Conservation (phyloP, 2,329 filamentous ascomycete genomes). For the Polytolypa hystricis region DNA sequence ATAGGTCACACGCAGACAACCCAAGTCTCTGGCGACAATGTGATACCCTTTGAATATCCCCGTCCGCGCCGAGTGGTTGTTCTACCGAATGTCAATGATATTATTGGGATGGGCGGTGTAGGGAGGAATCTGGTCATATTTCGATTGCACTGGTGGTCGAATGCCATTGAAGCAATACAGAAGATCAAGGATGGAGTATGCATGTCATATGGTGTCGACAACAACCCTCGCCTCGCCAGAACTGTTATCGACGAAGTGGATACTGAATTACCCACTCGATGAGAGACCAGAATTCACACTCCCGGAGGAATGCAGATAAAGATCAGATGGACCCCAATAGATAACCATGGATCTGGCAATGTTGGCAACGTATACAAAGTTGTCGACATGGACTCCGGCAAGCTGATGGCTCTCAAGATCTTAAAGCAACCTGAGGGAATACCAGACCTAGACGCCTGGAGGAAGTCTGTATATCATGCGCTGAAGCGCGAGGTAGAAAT, state of each 20-base stretch:
- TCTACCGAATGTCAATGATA: slow-evolving; percentile 8
- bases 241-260: neutral
- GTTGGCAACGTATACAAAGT: slow-evolving; percentile 11
- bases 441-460: neutral
- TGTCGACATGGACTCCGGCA: slow-evolving; percentile 6
- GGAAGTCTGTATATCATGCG: too few relatives aligned
- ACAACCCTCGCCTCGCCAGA: neutral
- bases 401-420: slow-evolving; percentile 8
- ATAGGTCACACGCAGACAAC: slow-evolving; percentile 11
- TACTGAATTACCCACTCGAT: neutral
- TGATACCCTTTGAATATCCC: slow-evolving; percentile 9
- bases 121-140: slow-evolving; percentile 8
- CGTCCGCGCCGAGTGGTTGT: slow-evolving; percentile 12
- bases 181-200: neutral
- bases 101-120: slow-evolving; percentile 12
- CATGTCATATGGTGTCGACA: neutral
- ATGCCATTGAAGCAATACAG: neutral
- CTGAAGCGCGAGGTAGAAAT: slow-evolving; percentile 2
- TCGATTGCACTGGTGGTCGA: slow-evolving; percentile 7
- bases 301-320: too few relatives aligned
- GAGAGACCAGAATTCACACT: slow-evolving; percentile 1
- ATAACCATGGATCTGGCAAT: slow-evolving; percentile 8
- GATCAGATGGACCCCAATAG: too few relatives aligned
- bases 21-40: slow-evolving; percentile 11
- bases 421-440: too few relatives aligned